Conservation (phyloP, 208 protist genomes). For the Leishmania major region DNA sequence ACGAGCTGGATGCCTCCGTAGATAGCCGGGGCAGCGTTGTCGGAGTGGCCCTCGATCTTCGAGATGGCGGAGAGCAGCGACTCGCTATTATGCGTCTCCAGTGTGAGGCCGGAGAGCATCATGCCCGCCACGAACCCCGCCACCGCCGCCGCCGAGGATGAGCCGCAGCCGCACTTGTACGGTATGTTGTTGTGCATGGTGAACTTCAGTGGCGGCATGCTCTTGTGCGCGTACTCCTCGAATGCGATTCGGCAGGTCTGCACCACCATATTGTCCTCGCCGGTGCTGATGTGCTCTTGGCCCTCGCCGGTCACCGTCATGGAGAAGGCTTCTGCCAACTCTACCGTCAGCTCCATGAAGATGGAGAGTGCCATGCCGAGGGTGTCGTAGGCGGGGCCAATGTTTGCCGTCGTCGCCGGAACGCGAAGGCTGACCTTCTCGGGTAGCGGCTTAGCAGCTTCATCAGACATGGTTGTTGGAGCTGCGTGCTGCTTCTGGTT, state of each 20-base stretch:
- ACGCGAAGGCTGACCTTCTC: constrained; percentile 82
- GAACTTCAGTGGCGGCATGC: constrained; percentile 87
- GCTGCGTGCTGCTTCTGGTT: background rate
- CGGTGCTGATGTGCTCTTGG: constrained; percentile 62
- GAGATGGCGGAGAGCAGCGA: constrained; percentile 83
- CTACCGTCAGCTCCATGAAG: constrained; percentile 91
- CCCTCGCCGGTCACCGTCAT: constrained; percentile 84
- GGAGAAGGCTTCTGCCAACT: constrained; percentile 70
- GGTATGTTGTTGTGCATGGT: constrained; percentile 90
- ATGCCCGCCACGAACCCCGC: constrained; percentile 92
- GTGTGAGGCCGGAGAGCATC: constrained; percentile 78
- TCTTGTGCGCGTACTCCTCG: constrained; percentile 70
- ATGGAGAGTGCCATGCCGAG: constrained; percentile 92
- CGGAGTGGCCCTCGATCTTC: constrained; percentile 90
- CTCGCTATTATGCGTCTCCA: constrained; percentile 72
- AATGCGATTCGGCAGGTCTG: constrained; percentile 74
- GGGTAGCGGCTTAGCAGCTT: constrained; percentile 14
- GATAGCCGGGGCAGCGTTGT: constrained; percentile 93
- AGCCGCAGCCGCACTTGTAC: constrained; percentile 90
- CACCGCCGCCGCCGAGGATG: constrained; percentile 87
- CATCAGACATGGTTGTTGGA: background rate
- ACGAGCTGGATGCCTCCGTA: constrained; percentile 94
- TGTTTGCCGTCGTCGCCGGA: constrained; percentile 93
- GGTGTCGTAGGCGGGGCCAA: constrained; percentile 92
- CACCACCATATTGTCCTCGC: constrained; percentile 88